These are phyloP conservation scores for Curvularia verruculosa DNA, from an alignment of 2,329 filamentous ascomycete genomes.

Conservation along the genomic window DNA sequence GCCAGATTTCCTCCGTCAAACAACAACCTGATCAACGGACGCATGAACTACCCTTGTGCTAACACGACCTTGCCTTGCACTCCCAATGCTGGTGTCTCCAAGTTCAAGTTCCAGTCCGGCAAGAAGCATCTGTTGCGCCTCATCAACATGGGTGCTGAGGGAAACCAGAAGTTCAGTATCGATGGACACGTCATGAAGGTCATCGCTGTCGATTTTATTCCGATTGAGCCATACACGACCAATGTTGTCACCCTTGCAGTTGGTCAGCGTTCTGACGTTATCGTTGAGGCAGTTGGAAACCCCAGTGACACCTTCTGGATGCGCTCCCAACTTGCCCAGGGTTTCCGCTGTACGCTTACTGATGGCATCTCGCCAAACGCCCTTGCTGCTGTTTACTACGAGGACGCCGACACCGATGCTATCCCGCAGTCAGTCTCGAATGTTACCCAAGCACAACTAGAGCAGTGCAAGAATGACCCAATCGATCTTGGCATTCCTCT, in stretches of 20 bases:
- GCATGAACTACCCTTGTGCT: constrained; percentile 36
- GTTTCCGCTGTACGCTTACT: constrained; percentile 23
- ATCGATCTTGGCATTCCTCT: constrained; percentile 20
- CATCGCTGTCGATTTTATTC: constrained; percentile 51
- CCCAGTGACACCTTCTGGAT: constrained; percentile 46
- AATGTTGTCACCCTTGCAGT: constrained; percentile 49
- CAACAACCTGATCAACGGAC: constrained; percentile 31
- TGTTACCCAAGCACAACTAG: constrained; percentile 26
- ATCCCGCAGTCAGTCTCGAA: constrained; percentile 54
- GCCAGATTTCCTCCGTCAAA: constrained; percentile 28
- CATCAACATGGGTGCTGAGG: constrained; percentile 50
- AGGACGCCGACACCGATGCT: constrained; percentile 58
- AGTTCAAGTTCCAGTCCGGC: constrained; percentile 50
- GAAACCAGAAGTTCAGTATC: constrained; percentile 50
- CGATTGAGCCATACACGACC: constrained; percentile 49
- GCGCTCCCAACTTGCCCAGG: constrained; percentile 38
- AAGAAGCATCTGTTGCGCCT: constrained; percentile 52
- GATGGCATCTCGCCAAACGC: constrained; percentile 28
- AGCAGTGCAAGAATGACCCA: constrained; percentile 27
- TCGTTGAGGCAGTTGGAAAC: constrained; percentile 42
- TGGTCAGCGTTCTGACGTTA: constrained; percentile 48
- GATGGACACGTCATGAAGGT: constrained; percentile 52
- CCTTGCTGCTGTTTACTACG: constrained; percentile 68
- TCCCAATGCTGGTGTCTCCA: constrained; percentile 32
- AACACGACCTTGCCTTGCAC: constrained; percentile 35